Conservation (phyloP, 208 protist species). For the Wallacemonas sp. region DNA sequence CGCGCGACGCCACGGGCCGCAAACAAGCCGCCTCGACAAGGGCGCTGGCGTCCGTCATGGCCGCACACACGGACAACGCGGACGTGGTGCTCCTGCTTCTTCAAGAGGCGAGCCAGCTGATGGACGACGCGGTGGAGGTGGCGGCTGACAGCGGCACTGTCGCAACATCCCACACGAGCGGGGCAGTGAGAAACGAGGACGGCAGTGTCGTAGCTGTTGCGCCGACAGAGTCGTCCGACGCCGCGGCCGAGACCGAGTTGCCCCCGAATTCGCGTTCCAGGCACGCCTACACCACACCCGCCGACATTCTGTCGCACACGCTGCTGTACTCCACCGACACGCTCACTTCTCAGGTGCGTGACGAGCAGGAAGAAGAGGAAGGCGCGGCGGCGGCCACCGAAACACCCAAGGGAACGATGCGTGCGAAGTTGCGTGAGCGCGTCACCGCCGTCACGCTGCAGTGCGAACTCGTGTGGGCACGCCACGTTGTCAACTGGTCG, state of each 20-base stretch:
- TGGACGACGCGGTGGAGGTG: constrained; percentile 9
- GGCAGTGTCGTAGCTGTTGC: not conserved
- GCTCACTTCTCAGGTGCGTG: not conserved
- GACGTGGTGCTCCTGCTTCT: constrained; percentile 40
- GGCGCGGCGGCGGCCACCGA: not conserved
- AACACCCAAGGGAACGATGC: not conserved
- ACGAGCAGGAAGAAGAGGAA: not conserved
- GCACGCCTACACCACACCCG: constrained; percentile 30
- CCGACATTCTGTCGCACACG: constrained; percentile 38
- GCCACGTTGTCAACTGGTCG: constrained; percentile 9
- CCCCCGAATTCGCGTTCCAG: too few relatives aligned
- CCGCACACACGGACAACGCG: constrained; percentile 44
- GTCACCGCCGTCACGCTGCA: not conserved
- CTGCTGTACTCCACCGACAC: constrained; percentile 41
- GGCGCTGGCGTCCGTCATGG: constrained; percentile 49
- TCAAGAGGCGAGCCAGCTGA: constrained; percentile 21
- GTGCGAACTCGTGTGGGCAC: not conserved
- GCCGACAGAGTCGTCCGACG: too few relatives aligned
- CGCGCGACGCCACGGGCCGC: constrained; percentile 49
- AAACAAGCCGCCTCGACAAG: constrained; percentile 49
- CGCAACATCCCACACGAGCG: too few relatives aligned
- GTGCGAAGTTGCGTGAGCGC: not conserved
- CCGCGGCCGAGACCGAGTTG: too few relatives aligned
- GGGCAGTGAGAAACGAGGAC: too few relatives aligned
- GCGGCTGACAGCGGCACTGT: not conserved